phyloP scores from a whole-genome alignment of 495 filamentous ascomycete species.

The Jackrogersella minutella region DNA sequence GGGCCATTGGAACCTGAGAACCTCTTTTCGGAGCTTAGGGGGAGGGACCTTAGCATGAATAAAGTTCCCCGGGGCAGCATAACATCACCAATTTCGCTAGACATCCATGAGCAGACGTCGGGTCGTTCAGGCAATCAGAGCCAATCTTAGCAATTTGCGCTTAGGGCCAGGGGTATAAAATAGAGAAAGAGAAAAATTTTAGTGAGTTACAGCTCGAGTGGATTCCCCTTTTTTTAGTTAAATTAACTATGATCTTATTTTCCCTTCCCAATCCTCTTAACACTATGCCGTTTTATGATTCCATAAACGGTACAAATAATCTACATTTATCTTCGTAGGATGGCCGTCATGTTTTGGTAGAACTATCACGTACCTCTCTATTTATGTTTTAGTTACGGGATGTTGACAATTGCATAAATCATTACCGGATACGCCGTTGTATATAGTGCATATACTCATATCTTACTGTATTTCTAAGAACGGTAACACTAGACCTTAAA shows the following conservation, averaged over 20 bases:
- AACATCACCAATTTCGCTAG: slow-evolving; percentile 39
- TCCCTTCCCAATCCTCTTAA: slow-evolving; percentile 26
- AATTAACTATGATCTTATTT: slow-evolving; percentile 43
- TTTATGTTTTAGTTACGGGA: background rate
- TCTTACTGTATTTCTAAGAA: slow-evolving; percentile 24
- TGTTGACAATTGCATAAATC: slow-evolving; percentile 23
- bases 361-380: background rate
- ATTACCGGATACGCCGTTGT: slow-evolving; percentile 28
- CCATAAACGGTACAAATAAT: background rate
- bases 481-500: background rate
- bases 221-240: slow-evolving; percentile 41
- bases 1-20: too few relatives aligned
- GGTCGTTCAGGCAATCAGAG: slow-evolving; percentile 28
- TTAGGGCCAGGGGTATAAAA: slow-evolving; percentile 32
- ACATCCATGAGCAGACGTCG: slow-evolving; percentile 29
- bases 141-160: slow-evolving; percentile 42
- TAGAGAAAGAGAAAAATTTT: slow-evolving; percentile 26
- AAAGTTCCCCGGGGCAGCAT: slow-evolving; percentile 37
- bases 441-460: slow-evolving; percentile 11
- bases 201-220: slow-evolving; percentile 36
- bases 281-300: slow-evolving; percentile 17
- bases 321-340: background rate
- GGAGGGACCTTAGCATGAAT: slow-evolving; percentile 35
- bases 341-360: background rate
- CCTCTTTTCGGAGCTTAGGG: too few relatives aligned